Evolutionary conservation across 306 rosid species (phyloP).

Genomic region (Cercis canadensis): DNA sequence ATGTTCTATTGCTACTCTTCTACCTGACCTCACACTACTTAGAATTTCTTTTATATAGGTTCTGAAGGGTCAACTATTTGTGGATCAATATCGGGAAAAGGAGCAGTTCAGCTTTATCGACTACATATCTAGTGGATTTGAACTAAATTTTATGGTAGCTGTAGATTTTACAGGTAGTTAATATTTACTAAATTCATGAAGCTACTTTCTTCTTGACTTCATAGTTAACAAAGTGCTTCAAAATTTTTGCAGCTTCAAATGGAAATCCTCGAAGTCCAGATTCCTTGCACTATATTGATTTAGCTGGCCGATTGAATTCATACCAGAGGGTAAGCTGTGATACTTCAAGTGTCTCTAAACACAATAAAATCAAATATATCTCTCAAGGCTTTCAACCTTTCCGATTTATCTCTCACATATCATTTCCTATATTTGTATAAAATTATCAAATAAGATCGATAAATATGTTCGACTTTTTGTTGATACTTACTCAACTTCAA

Average conservation of each 20-base stretch:
- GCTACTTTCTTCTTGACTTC: constrained; percentile 9
- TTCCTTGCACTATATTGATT: constrained; percentile 77
- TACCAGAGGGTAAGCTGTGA: constrained; percentile 68
- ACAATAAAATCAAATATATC: background rate
- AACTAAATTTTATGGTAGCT: constrained; percentile 93
- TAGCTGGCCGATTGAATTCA: constrained; percentile 65
- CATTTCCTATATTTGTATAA: no score
- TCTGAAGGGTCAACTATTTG: constrained; percentile 80
- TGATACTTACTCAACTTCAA: background rate
- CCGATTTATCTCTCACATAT: no score
- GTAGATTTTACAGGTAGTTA: constrained; percentile 82
- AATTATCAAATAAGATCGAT: constrained; percentile 5
- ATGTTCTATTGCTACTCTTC: background rate
- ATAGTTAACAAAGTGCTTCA: constrained; percentile 29
- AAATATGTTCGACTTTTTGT: background rate
- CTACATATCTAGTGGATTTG: constrained; percentile 86
- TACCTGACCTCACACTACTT: constrained; percentile 26
- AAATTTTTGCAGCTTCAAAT: constrained; percentile 72
- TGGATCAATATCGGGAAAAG: constrained; percentile 71
- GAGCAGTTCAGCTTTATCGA: constrained; percentile 79
- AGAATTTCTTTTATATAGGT: constrained; percentile 45
- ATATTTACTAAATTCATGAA: background rate
- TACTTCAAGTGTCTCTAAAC: background rate
- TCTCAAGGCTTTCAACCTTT: constrained; percentile 7
- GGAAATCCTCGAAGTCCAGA: constrained; percentile 63